These are phyloP conservation scores for Scopulariopsis brevicaulis DNA, from an alignment of 2,329 filamentous ascomycete genomes.

Conservation along the genomic window DNA sequence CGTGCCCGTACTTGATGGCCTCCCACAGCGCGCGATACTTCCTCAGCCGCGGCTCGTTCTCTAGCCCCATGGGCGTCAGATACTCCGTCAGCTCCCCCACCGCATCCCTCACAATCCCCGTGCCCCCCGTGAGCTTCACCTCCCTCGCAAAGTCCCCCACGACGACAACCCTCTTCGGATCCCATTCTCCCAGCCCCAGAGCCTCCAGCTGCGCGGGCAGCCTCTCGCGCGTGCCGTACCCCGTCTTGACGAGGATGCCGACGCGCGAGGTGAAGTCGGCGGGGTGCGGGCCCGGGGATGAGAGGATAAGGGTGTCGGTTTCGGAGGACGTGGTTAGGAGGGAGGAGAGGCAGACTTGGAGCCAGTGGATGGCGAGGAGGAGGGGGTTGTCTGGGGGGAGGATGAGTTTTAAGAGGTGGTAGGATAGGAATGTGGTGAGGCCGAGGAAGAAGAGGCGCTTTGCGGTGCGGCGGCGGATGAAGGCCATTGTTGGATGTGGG, in stretches of 20 bases:
- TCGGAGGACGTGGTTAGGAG: constrained; percentile 15
- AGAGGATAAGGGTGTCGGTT: constrained; percentile 28
- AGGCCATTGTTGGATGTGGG: background rate
- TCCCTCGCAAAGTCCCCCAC: constrained; percentile 27
- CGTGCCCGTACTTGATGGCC: constrained; percentile 24
- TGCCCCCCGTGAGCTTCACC: background rate
- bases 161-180: constrained; percentile 26
- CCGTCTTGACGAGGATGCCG: constrained; percentile 42
- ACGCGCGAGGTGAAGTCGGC: constrained; percentile 34
- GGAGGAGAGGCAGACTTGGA: constrained; percentile 15
- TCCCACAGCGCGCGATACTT: constrained; percentile 27
- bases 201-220: constrained; percentile 34
- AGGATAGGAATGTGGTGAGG: constrained; percentile 4
- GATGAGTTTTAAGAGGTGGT: constrained; percentile 3
- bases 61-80: constrained; percentile 6
- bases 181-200: constrained; percentile 18
- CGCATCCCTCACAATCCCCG: constrained; percentile 23
- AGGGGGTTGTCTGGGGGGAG: constrained; percentile 9
- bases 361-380: constrained; percentile 9
- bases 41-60: constrained; percentile 19
- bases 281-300: constrained; percentile 23
- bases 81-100: constrained; percentile 13
- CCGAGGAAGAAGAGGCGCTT: constrained; percentile 5
- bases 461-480: constrained; percentile 1
- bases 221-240: constrained; percentile 39